phyloP scores from a whole-genome alignment of 495 filamentous ascomycete species.

The Penicillium desertorum region DNA sequence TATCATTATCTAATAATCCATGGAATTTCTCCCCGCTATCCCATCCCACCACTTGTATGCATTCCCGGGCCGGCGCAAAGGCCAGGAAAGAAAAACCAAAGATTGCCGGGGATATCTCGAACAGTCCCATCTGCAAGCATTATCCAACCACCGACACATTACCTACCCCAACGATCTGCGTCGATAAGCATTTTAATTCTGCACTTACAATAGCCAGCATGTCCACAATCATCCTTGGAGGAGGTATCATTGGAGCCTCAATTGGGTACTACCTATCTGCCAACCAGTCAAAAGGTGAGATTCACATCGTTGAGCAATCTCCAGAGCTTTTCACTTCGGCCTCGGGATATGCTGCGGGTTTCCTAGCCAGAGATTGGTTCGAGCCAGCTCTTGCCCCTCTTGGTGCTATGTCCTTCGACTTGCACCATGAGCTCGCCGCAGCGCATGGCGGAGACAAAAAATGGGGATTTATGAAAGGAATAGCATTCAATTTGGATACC shows the following conservation, averaged over 20 bases:
- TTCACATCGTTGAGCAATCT: slow-evolving; percentile 70
- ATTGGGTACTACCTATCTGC: slow-evolving; percentile 69
- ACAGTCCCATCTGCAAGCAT: background rate
- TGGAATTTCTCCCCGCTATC: background rate
- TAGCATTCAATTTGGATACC: slow-evolving; percentile 52
- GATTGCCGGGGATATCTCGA: background rate
- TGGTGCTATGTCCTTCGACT: slow-evolving; percentile 65
- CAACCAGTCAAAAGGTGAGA: slow-evolving; percentile 48
- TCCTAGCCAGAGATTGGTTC: slow-evolving; percentile 76
- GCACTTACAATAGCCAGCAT: slow-evolving; percentile 18
- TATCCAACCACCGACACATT: background rate
- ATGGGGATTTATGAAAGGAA: slow-evolving; percentile 71
- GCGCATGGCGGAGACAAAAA: slow-evolving; percentile 55
- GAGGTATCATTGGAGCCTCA: slow-evolving; percentile 76
- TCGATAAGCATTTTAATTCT: background rate
- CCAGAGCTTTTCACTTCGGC: slow-evolving; percentile 66
- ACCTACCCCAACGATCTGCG: background rate
- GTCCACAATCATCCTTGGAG: slow-evolving; percentile 71
- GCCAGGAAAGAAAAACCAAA: background rate
- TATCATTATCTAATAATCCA: slow-evolving; percentile 4
- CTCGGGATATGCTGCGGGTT: slow-evolving; percentile 72
- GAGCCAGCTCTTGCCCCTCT: slow-evolving; percentile 51
- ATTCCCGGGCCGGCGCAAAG: background rate
- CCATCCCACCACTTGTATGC: background rate
- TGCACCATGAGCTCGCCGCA: slow-evolving; percentile 64